A percentile compares a stretch with the other conserved stretches of the same genome.
phyloP scores from a whole-genome alignment of 371 early-diverging fungal species.

The Lichtheimia ornata region DNA sequence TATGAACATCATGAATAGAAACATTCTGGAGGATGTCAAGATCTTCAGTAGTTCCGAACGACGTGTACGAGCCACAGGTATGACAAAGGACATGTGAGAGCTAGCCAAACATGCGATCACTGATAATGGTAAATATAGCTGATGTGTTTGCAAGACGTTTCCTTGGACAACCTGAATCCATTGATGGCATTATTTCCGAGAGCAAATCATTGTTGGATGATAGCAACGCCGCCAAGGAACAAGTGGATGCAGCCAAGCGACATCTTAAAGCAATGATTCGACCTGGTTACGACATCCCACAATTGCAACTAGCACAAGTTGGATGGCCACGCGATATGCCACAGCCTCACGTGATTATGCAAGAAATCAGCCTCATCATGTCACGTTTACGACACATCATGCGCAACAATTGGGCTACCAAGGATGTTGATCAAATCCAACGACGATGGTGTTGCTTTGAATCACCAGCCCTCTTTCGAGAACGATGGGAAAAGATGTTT shows the following conservation, averaged over 20 bases:
- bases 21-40: slow-evolving; percentile 85
- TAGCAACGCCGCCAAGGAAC: slow-evolving; percentile 92
- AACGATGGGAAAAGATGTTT: slow-evolving; percentile 96
- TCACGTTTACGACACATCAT: slow-evolving; percentile 70
- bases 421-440: slow-evolving; percentile 63
- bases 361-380: slow-evolving; percentile 73
- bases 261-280: slow-evolving; percentile 63
- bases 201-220: slow-evolving; percentile 94
- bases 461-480: slow-evolving; percentile 74
- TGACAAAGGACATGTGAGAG: background rate
- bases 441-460: slow-evolving; percentile 83
- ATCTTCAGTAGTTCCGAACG: slow-evolving; percentile 88
- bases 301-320: slow-evolving; percentile 34
- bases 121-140: slow-evolving; percentile 31
- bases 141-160: slow-evolving; percentile 83
- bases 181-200: slow-evolving; percentile 64
- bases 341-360: slow-evolving; percentile 67
- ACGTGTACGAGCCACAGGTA: slow-evolving; percentile 84
- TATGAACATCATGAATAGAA: slow-evolving; percentile 82
- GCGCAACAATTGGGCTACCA: slow-evolving; percentile 72
- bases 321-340: slow-evolving; percentile 61
- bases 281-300: slow-evolving; percentile 53
- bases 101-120: too few species aligned
- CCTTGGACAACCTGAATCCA: slow-evolving; percentile 59
- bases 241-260: slow-evolving; percentile 84